A percentile compares a stretch with the other conserved stretches of the same genome.
Evolutionary conservation across 495 filamentous ascomycete genomes (phyloP).

Genomic region (Tuber melanosporum): DNA sequence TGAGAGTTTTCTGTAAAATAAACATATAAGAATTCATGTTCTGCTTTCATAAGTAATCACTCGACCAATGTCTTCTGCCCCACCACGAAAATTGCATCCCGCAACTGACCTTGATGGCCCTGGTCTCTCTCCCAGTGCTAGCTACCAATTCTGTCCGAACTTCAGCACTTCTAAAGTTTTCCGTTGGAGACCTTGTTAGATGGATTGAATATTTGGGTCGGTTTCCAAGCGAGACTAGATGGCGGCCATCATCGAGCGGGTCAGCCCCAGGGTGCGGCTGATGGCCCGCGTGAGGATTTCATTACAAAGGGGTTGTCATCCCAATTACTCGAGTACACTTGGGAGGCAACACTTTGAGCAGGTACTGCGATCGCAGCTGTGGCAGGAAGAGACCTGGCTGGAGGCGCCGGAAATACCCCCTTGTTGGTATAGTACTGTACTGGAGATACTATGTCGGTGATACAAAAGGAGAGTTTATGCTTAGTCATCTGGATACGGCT

Average conservation of each 20-base stretch:
- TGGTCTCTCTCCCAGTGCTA: conserved; percentile 56
- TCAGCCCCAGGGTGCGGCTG: conserved; percentile 53
- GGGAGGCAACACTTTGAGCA: conserved; percentile 59
- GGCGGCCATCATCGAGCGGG: conserved; percentile 56
- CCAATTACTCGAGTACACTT: conserved; percentile 54
- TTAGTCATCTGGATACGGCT: too few relatives aligned
- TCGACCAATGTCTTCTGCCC: conserved; percentile 12
- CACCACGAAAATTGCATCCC: conserved; percentile 51
- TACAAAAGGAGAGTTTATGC: too few relatives aligned
- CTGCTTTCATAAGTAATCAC: conserved; percentile 1
- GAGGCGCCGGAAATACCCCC: conserved; percentile 25
- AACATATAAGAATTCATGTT: conserved; percentile 39
- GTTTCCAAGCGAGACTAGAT: conserved; percentile 53
- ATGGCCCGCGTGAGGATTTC: conserved; percentile 60
- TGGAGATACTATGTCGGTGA: too few relatives aligned
- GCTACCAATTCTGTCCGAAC: conserved; percentile 56
- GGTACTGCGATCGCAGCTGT: conserved; percentile 37
- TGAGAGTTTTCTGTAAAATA: conserved; percentile 42
- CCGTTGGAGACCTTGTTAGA: conserved; percentile 51
- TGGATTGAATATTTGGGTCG: conserved; percentile 52
- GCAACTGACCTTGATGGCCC: conserved; percentile 58
- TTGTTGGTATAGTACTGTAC: not conserved
- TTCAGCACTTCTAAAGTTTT: conserved; percentile 43
- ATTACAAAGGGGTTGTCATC: conserved; percentile 56
- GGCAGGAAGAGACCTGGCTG: conserved; percentile 50